Evolutionary conservation across 139 green algal species (phyloP), one percentile per base, ranked within the genome.

Genomic region (Picochlorum sp.): DNA sequence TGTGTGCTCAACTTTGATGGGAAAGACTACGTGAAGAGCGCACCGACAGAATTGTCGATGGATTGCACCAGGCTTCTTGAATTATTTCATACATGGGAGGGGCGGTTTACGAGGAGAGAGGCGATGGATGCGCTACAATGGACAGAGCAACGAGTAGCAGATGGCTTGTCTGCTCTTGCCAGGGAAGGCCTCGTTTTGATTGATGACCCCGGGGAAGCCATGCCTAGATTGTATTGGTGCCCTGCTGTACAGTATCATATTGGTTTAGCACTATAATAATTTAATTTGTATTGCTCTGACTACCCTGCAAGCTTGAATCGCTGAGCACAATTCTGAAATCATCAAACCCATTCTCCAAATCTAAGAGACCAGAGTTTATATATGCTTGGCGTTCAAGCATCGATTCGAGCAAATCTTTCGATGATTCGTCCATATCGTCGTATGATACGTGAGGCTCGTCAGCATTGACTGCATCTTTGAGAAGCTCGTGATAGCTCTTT

Each of bases 11-110:
- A 60, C 4, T 74, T 95, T 13, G 87, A 83, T 20, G 34, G 11
- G 16, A n/a, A n/a, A n/a, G 66, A 45, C 15, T 73, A 79, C 61
- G 86, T 95, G 63, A 74, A 84, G 6, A 87, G 77, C 10, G 80
- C 92, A 51, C 88, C 89, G 16, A 77, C 76, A 0, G 88, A 95
- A 72, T 85, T 96, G 10, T 87, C 85, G 71, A 83, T 78, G n/a
- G 88, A 96, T 77, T 80, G 80, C 41, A 92, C 88, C 66, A 47
- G 61, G 10, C 70, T 88, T 3, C 71, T 96, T 45, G 75, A 87
- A 50, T 34, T 89, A 49, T 86, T 85, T 9, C 65, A 90, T 18
- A 30, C 34, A 31, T 37, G 18, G 38, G 50, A 67, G 14, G 68
- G 68, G 26, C 54, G 57, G 28, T 57, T 76, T 16, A 72, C 63